A percentile compares a stretch with the other conserved stretches of the same genome.
These are phyloP conservation scores for Penicillium sp. DNA, from an alignment of 2,329 filamentous ascomycete species.

Conservation along the genomic window DNA sequence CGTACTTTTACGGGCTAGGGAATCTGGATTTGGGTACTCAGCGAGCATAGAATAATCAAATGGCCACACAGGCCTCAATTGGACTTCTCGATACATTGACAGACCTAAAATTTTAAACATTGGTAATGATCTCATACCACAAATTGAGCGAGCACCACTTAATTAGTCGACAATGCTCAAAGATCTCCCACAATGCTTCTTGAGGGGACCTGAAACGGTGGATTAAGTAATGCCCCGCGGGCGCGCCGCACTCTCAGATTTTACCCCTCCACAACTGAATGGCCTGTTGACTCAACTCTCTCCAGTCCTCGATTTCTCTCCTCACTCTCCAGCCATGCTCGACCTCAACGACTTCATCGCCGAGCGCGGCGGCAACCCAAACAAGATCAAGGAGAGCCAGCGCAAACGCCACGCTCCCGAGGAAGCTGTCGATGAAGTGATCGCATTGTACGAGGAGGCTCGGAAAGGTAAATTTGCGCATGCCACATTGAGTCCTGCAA, in stretches of 20 bases:
- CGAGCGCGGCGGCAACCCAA: slow-evolving; percentile 88
- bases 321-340: slow-evolving; percentile 59
- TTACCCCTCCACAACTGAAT: slow-evolving; percentile 31
- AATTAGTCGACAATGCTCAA: no score
- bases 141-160: neutral
- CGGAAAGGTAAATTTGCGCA: slow-evolving; percentile 62
- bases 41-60: slow-evolving; percentile 33
- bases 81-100: neutral
- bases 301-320: slow-evolving; percentile 9
- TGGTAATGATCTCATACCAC: neutral
- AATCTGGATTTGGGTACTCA: slow-evolving; percentile 23
- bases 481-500: neutral
- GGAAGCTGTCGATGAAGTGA: slow-evolving; percentile 87
- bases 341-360: slow-evolving; percentile 78
- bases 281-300: slow-evolving; percentile 26
- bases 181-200: neutral
- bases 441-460: slow-evolving; percentile 83
- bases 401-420: slow-evolving; percentile 77
- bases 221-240: slow-evolving; percentile 30
- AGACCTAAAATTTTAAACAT: neutral
- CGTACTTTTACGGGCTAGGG: slow-evolving; percentile 13
- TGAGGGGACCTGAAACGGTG: neutral
- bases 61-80: slow-evolving; percentile 10
- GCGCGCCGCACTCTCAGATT: slow-evolving; percentile 25
- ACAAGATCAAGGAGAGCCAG: slow-evolving; percentile 91